A percentile compares a stretch with the other conserved stretches of the same genome.
Evolutionary conservation across 345 rosid genomes (phyloP).

Genomic region (Rhodamnia argentea): DNA sequence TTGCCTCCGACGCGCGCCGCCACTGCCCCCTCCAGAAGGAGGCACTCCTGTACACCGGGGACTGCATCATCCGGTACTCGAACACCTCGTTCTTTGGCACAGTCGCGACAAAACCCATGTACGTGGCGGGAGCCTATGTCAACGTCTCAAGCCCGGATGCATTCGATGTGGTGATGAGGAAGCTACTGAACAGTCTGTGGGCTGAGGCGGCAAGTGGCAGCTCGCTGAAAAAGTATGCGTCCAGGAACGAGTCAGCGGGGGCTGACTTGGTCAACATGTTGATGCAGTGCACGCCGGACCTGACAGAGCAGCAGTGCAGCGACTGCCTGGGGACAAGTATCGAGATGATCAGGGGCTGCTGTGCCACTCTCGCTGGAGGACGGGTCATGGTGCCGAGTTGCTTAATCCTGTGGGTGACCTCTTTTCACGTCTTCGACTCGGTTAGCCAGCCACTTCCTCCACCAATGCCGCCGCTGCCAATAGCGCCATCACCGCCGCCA

Average conservation of each 20-base stretch:
- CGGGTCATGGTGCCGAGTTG: background rate
- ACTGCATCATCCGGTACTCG: background rate
- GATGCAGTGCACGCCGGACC: background rate
- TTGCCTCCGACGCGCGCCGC: too few relatives aligned
- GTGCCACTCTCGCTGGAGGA: background rate
- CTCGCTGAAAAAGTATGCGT: background rate
- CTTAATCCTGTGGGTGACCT: background rate
- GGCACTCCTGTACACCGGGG: background rate
- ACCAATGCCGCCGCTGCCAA: background rate
- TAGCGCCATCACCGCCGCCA: background rate
- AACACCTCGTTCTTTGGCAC: background rate
- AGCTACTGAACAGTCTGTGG: background rate
- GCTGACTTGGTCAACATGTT: background rate
- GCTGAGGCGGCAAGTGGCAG: rapidly evolving
- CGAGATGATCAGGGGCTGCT: background rate
- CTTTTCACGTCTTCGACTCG: background rate
- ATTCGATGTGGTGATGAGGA: rapidly evolving
- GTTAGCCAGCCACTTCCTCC: background rate
- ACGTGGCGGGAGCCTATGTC: too few relatives aligned
- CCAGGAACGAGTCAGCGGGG: background rate
- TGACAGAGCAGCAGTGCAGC: background rate
- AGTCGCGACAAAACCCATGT: too few relatives aligned
- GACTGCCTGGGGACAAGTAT: background rate
- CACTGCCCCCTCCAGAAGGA: too few relatives aligned
- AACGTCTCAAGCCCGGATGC: rapidly evolving